phyloP scores from a whole-genome alignment of 805 yeast species.

The Cephaloascus albidus region DNA sequence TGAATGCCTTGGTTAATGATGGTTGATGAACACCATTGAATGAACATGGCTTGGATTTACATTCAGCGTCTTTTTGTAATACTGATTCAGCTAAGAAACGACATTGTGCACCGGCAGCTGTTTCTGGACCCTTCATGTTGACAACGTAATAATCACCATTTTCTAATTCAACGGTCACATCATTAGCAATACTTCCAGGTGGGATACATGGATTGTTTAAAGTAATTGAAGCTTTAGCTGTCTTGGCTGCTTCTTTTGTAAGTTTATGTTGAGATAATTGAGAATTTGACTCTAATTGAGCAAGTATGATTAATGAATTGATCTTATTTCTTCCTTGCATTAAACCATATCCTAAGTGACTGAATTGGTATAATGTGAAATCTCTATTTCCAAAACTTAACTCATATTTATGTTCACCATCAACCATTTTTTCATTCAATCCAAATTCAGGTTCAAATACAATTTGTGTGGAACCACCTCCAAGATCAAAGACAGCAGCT shows the following conservation, averaged over 20 bases:
- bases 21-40: conserved; percentile 98
- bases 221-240: conserved; percentile 30
- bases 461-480: conserved; percentile 98
- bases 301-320: conserved; percentile 53
- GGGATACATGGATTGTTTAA: conserved; percentile 82
- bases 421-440: conserved; percentile 54
- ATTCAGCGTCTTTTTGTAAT: conserved; percentile 73
- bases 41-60: conserved; percentile 77
- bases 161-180: conserved; percentile 51
- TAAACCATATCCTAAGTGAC: conserved; percentile 93
- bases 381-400: conserved; percentile 74
- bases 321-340: conserved; percentile 88
- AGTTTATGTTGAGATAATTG: conserved; percentile 14
- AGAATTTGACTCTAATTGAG: conserved; percentile 24
- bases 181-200: conserved; percentile 54
- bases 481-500: conserved; percentile 95
- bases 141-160: conserved; percentile 35
- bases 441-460: conserved; percentile 89
- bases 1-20: conserved; percentile 70
- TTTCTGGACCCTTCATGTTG: conserved; percentile 55
- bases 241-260: conserved; percentile 22
- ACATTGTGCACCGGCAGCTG: conserved; percentile 76
- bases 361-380: conserved; percentile 81
- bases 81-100: conserved; percentile 74
- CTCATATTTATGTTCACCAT: conserved; percentile 83